Evolutionary conservation across 176 grass and related monocot species (phyloP).

Genomic region (Pontederia crassipes): DNA sequence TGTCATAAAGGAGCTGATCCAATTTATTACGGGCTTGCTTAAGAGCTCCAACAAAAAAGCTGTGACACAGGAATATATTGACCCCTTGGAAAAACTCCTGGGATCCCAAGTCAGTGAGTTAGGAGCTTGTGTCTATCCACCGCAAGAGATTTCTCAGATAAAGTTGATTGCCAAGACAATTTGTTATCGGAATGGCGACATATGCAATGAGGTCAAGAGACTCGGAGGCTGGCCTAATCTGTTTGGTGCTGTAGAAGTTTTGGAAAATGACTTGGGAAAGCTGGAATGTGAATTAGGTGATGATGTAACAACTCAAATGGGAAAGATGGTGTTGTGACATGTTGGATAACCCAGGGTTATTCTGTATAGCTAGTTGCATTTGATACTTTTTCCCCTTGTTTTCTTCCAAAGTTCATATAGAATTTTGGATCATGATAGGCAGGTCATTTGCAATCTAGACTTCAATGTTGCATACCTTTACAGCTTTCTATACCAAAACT

Average conservation of each 20-base stretch:
- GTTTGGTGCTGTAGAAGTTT: slow-evolving; percentile 36
- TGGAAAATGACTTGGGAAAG: slow-evolving; percentile 46
- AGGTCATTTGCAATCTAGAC: too few species aligned
- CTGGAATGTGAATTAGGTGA: slow-evolving; percentile 37
- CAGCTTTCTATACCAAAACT: too few species aligned
- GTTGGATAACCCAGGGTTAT: too few species aligned
- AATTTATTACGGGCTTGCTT: slow-evolving; percentile 65
- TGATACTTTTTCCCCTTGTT: too few species aligned
- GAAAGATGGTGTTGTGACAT: slow-evolving; percentile 28
- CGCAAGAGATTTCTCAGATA: slow-evolving; percentile 65
- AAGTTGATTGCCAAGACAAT: slow-evolving; percentile 30
- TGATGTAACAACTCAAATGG: slow-evolving; percentile 37
- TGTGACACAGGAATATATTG: slow-evolving; percentile 34
- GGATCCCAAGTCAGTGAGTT: slow-evolving; percentile 62
- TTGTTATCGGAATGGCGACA: slow-evolving; percentile 14
- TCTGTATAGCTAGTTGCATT: too few species aligned
- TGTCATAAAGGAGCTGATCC: slow-evolving; percentile 72
- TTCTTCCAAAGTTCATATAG: too few species aligned
- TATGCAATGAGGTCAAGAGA: slow-evolving; percentile 38
- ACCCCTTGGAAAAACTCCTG: slow-evolving; percentile 72
- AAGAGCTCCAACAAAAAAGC: slow-evolving; percentile 32
- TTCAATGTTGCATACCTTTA: too few species aligned
- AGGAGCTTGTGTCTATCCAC: slow-evolving; percentile 66
- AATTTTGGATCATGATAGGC: too few species aligned
- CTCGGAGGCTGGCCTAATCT: slow-evolving; percentile 35